Base-by-base conservation (phyloP, 768 basidiomycete genomes). In the Pisolithus microcarpus region DNA sequence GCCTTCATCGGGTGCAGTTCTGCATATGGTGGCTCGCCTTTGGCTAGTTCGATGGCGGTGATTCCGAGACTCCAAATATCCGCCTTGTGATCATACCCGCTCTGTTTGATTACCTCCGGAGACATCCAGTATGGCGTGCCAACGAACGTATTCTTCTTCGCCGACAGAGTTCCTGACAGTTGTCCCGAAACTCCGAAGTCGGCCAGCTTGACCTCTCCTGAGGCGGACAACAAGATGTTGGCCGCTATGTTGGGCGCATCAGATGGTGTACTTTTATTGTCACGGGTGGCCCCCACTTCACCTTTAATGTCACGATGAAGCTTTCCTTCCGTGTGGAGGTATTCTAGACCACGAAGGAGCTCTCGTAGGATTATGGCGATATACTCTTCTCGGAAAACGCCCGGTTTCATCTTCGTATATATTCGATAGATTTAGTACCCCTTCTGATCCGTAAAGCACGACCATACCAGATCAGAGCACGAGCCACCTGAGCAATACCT, bases 81-180 rank as follows among this genome's bases (percentile, higher is more conserved):
- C 15, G 96, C 96, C 65, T 97, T 98, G 66, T 94, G 88, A 61
- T 98, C 96, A 69, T 99, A 99, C 4, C 96, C 96, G 51, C 92
- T 95, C 70, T 99, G 96, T 67, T 98, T 98, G 74, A 99, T 99
- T 21, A 98, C 94, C 65, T 99, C 96, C 7, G 96, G 96, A 7
- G 91, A 92, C 96, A 99, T 99, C 96, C 96, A 99, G 65, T 98
- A 99, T 3, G 95, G 95, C n/a, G 95, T 94, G 26, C 91, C 91
- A 30, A 95, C 95, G 65, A 94, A 97, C 1, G 95, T 99, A 60
- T 99, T 98, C 80, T 97, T 93, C 79, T 91, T 92, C 18, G 89
- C 90, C 10, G 87, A 90, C 40, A 94, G 72, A 1, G 90, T 94
- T 3, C 92, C 92, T 19, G 90, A 93, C 26, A 99, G 77, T 62